A percentile compares a stretch with the other conserved stretches of the same genome.
phyloP scores from a whole-genome alignment of 2,329 filamentous ascomycete genomes.

The Samsoniella hepiali region DNA sequence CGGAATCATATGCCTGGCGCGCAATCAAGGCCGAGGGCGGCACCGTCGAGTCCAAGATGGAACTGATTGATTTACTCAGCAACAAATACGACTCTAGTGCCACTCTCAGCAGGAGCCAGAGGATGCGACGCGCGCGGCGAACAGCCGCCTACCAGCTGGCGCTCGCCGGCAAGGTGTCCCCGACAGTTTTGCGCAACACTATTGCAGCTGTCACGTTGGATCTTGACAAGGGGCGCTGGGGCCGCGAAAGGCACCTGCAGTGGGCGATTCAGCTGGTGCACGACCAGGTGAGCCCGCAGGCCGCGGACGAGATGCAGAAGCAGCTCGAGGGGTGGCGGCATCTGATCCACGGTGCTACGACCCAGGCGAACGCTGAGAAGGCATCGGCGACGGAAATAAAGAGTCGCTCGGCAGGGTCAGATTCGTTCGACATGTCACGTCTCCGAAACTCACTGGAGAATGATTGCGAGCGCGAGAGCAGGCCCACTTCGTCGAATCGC shows the following conservation, averaged over 20 bases:
- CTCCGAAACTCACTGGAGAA: neutral
- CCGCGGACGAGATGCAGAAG: conserved; percentile 21
- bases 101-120: conserved; percentile 30
- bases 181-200: conserved; percentile 28
- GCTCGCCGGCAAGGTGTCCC: conserved; percentile 25
- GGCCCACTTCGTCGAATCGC: neutral
- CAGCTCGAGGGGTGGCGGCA: conserved; percentile 28
- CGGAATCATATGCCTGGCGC: conserved; percentile 8
- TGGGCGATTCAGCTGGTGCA: conserved; percentile 31
- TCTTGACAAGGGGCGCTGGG: conserved; percentile 32
- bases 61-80: conserved; percentile 32
- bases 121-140: conserved; percentile 30
- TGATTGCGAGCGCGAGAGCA: neutral
- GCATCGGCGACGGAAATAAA: neutral
- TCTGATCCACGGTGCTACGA: conserved; percentile 17
- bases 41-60: conserved; percentile 23
- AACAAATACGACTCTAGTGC: conserved; percentile 29
- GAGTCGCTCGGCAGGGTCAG: too few relatives aligned
- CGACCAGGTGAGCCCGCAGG: conserved; percentile 22
- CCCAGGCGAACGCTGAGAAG: neutral
- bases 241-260: conserved; percentile 30
- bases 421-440: neutral
- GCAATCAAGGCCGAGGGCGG: conserved; percentile 11
- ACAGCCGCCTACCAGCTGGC: conserved; percentile 27
- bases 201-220: conserved; percentile 31